Evolutionary conservation across 176 grass and related monocot genomes (phyloP).

Genomic region (Oryza brachyantha): DNA sequence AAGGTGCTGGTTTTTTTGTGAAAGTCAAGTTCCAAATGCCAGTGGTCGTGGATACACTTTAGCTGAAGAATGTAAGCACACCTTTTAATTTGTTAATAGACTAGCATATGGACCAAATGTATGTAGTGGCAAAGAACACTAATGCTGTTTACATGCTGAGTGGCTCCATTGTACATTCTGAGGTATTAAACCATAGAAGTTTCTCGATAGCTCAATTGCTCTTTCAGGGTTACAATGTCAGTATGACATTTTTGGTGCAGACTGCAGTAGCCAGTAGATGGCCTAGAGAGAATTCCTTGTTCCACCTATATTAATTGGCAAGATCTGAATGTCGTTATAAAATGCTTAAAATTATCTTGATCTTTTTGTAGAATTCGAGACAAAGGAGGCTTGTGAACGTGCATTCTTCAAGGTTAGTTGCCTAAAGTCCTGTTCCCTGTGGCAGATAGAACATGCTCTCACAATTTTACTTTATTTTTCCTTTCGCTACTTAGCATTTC

Average conservation of each 20-base stretch:
- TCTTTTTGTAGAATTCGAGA: constrained; percentile 73
- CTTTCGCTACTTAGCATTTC: not conserved
- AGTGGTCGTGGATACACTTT: not conserved
- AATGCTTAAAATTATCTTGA: constrained; percentile 27
- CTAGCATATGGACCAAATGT: not conserved
- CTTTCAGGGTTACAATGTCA: not conserved
- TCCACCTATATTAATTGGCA: not conserved
- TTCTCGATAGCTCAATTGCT: not conserved
- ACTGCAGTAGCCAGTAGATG: not conserved
- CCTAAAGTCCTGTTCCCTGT: constrained; percentile 1
- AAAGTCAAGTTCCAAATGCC: not conserved
- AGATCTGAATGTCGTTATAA: not conserved
- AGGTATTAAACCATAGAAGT: not conserved
- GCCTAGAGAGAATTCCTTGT: not conserved
- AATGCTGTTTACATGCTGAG: not conserved
- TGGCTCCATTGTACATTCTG: not conserved
- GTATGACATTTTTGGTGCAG: not conserved
- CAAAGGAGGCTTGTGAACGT: constrained; percentile 75
- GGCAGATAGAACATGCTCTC: not conserved
- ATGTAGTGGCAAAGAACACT: not conserved
- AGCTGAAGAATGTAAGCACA: not conserved
- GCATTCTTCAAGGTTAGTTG: constrained; percentile 88
- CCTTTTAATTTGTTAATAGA: constrained; percentile 12
- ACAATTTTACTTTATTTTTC: not conserved
- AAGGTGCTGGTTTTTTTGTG: not conserved